Base-by-base conservation (phyloP, 441 rosid species). In the Cnidoscolus chayamansa region DNA sequence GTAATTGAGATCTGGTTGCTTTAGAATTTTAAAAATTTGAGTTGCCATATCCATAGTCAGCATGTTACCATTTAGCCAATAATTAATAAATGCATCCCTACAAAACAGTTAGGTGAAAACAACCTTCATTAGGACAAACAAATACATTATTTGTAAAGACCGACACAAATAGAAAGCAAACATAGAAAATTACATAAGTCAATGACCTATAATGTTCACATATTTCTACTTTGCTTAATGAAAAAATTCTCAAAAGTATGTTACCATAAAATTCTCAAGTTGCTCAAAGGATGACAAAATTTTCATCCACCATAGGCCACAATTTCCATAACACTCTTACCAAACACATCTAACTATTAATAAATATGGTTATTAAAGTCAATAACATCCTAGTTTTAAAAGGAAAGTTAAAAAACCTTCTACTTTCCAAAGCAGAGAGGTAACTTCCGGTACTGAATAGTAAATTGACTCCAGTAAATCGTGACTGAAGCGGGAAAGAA, bases 81-180 rank as follows among this genome's bases (percentile, higher is more conserved):
- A 96, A 84, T 87, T 86, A 83, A 90, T 77, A 85, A 96, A 91
- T 43, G 96, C 93, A 73, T 91, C 95, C 85, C 99, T 96, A 70
- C 76, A 76, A 76, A 49, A 32, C 45, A 40, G 45, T 40, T 40
- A 64, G 31, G 58, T 31, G 43, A 31, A 49, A 65, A 20, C 15
- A 25, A 8, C 32, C 51, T 56, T 37, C 32, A 17, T 65, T 25
- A 0, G 16, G 54, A 20, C 1, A 31, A 76, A 25, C 35, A 40
- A 66, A 61, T 10, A 25, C 1, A n/a, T 15, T 4, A 7, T 10
- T 50, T 3, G n/a, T 10, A 6, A 25, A 32, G 58, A n/a, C 20
- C 4, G 12, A 15, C 60, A 58, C 9, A 50, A 57, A 35, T n/a
- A n/a, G 43, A 67, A 54, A 55, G 70, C 64, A 40, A 25, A 37